These are phyloP conservation scores for Leccinum pellstonianum DNA, from an alignment of 768 basidiomycete genomes.

Conservation along the genomic window DNA sequence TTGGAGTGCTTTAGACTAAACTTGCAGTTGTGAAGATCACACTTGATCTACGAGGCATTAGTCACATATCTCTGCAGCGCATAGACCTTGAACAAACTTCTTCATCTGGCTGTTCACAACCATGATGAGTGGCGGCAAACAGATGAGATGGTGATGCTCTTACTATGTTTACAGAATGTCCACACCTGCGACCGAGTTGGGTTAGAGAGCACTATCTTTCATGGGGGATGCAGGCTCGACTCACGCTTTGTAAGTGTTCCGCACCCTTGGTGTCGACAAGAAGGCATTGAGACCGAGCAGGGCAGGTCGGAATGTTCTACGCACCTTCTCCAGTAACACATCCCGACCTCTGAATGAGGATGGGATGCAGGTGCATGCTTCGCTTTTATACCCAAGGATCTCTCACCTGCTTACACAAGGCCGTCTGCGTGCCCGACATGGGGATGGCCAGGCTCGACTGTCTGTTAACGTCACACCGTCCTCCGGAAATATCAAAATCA, in stretches of 20 bases:
- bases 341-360: conserved; percentile 24
- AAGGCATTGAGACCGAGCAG: conserved; percentile 19
- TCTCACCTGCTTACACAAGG: conserved; percentile 32
- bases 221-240: conserved; percentile 14
- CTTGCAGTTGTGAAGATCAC: conserved; percentile 56
- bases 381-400: conserved; percentile 32
- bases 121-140: conserved; percentile 7
- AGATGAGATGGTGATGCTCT: conserved; percentile 12
- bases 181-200: conserved; percentile 41
- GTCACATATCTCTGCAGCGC: conserved; percentile 2
- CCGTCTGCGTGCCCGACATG: conserved; percentile 22
- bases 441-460: conserved; percentile 22
- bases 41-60: conserved; percentile 51
- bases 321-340: conserved; percentile 65
- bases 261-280: conserved; percentile 42
- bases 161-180: conserved; percentile 53
- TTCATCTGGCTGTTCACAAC: conserved; percentile 50
- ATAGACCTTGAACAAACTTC: conserved; percentile 38
- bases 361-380: conserved; percentile 1
- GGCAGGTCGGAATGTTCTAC: conserved; percentile 18
- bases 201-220: conserved; percentile 3
- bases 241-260: conserved; percentile 53
- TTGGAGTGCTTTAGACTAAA: conserved; percentile 59
- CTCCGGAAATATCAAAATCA: conserved; percentile 23
- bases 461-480: conserved; percentile 30